Evolutionary conservation across 2,329 filamentous ascomycete species (phyloP), one percentile per base, ranked within the genome.

Genomic region (Colletotrichum falcatum): DNA sequence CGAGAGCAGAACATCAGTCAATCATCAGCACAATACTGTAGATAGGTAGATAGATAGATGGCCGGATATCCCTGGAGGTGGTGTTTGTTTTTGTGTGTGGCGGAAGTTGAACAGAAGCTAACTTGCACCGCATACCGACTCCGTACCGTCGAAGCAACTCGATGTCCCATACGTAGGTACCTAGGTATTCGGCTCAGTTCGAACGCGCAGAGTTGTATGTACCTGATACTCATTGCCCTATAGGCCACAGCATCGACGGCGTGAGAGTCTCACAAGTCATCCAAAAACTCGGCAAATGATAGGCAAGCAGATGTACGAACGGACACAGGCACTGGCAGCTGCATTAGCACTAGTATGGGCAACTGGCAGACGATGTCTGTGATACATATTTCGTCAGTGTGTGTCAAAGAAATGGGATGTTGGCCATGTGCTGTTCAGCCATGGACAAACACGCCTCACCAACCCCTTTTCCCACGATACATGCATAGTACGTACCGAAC

Each of bases 351-450:
- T 60, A 28, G 46, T 60, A 30, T 8, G 63, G 53, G 51, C 66
- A 69, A 12, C 33, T 55, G 53, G 33, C n/a, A 54, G 39, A 58
- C 33, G 44, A 23, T 37, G 66, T 55, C 66, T 69, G 54, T 60
- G 35, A 35, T 51, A 37, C 14, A 33, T 39, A n/a, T 23, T 37
- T 44, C 33, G 64, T 62, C 66, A 66, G 66, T 70, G 63, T 42
- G 58, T 35, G 37, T 46, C 58, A 14, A 23, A 37, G 58, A 14
- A 61, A 37, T 61, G 33, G 33, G 53, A 37, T 33, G 53, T 55
- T 55, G 53, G 12, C 53, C 53, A 55, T 55, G 20, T 7, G 30
- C 30, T 55, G 53, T 23, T 37, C 30, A 54, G 58, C 58, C 44
- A 35, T 61, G 2, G 8, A 61, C 59, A 49, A 28, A 20, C 59